Percentiles rank a stretch among this genome's conserved stretches.
Evolutionary conservation across 2,329 filamentous ascomycete species (phyloP).

Genomic region (Penicillium sp.): DNA sequence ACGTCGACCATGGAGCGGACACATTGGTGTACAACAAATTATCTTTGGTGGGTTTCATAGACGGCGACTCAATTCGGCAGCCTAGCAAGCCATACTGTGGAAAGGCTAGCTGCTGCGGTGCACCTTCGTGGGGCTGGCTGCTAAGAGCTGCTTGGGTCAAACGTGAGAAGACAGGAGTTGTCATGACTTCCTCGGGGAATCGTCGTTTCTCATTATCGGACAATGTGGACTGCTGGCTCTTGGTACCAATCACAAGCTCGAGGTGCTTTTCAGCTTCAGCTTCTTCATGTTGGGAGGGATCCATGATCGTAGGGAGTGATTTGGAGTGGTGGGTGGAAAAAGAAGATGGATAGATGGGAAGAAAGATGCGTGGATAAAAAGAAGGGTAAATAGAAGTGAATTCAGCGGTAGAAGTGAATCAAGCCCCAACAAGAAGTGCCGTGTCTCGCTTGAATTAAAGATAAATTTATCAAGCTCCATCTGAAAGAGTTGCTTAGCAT

Average conservation of each 20-base stretch:
- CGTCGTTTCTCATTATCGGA: background rate
- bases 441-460: too few species aligned
- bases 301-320: too few species aligned
- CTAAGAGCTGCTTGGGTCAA: background rate
- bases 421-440: too few species aligned
- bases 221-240: background rate
- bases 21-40: constrained; percentile 38
- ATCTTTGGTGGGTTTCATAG: background rate
- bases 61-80: background rate
- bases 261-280: background rate
- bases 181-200: background rate
- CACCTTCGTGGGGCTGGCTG: background rate
- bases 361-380: too few species aligned
- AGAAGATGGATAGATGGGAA: too few species aligned
- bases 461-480: too few species aligned
- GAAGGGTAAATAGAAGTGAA: too few species aligned
- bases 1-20: constrained; percentile 52
- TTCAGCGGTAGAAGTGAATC: too few species aligned
- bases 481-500: too few species aligned
- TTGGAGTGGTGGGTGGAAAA: too few species aligned
- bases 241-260: background rate
- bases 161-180: background rate
- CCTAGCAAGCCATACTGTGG: background rate
- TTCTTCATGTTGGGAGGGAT: too few species aligned
- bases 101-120: background rate